Evolutionary conservation across 78 protist genomes (phyloP).

Genomic region (Bigelowiella natans): DNA sequence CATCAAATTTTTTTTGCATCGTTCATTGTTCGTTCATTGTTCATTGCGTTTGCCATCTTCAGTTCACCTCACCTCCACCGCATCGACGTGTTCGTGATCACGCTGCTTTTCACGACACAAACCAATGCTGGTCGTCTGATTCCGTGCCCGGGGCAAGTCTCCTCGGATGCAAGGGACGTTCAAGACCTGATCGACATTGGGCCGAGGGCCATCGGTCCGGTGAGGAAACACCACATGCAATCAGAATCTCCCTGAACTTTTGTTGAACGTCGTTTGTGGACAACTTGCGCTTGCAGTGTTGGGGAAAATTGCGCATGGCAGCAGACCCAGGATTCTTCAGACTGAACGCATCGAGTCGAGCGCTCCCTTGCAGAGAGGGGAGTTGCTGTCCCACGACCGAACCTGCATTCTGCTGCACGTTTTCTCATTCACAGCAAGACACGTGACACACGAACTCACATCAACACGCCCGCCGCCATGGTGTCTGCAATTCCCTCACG

Average conservation of each 20-base stretch:
- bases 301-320: not conserved
- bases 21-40: too few species aligned
- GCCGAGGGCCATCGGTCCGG: not conserved
- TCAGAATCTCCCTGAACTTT: not conserved
- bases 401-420: not conserved
- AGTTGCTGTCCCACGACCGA: not conserved
- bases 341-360: not conserved
- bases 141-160: not conserved
- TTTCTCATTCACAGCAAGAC: too few species aligned
- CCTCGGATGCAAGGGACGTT: not conserved
- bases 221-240: not conserved
- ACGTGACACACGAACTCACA: too few species aligned
- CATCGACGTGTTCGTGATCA: too few species aligned
- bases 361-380: not conserved
- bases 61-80: too few species aligned
- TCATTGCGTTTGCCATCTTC: too few species aligned
- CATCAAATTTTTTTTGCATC: too few species aligned
- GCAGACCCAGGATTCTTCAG: not conserved
- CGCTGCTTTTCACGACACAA: too few species aligned
- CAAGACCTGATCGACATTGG: not conserved
- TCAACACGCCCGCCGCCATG: too few species aligned
- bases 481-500: too few species aligned
- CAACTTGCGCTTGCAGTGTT: not conserved
- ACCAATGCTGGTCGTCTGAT: too few species aligned
- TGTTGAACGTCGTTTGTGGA: not conserved